Evolutionary conservation across 768 basidiomycete genomes (phyloP).

Genomic region (Boletus vinaceobasis): DNA sequence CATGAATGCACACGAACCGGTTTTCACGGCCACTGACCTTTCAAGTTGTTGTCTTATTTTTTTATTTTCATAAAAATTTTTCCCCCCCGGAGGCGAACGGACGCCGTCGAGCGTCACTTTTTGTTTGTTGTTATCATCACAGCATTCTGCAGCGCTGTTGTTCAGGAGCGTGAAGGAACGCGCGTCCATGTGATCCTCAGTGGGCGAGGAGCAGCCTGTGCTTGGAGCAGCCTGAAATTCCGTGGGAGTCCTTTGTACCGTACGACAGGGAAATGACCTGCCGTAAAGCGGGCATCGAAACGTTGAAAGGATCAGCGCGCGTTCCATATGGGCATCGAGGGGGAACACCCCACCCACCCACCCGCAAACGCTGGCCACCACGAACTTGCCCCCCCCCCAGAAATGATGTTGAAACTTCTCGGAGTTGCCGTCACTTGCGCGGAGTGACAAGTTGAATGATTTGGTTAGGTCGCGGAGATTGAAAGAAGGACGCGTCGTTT

Average conservation of each 20-base stretch:
- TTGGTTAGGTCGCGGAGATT: conserved; percentile 22
- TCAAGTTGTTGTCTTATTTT: too few species aligned
- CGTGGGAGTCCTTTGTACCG: not conserved
- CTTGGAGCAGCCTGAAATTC: not conserved
- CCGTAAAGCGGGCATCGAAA: conserved; percentile 7
- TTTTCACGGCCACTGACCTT: too few species aligned
- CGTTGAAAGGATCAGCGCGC: not conserved
- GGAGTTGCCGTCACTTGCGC: conserved; percentile 9
- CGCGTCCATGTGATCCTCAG: conserved; percentile 3
- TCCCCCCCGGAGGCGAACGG: not conserved
- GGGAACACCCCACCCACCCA: too few species aligned
- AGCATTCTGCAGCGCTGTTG: not conserved
- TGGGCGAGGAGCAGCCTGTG: not conserved
- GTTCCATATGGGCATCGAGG: not conserved
- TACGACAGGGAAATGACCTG: conserved; percentile 10
- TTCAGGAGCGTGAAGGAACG: not conserved
- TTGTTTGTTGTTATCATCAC: not conserved
- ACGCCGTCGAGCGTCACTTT: not conserved
- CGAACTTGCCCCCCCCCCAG: too few species aligned
- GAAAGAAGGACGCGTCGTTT: conserved; percentile 1
- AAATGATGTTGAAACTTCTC: not conserved
- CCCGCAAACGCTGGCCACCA: too few species aligned
- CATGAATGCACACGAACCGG: conserved; percentile 13
- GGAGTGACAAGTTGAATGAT: conserved; percentile 1
- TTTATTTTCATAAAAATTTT: not conserved